These are phyloP conservation scores for Chaetoscypha palmicola DNA, from an alignment of 2,329 filamentous ascomycete genomes.

Conservation along the genomic window DNA sequence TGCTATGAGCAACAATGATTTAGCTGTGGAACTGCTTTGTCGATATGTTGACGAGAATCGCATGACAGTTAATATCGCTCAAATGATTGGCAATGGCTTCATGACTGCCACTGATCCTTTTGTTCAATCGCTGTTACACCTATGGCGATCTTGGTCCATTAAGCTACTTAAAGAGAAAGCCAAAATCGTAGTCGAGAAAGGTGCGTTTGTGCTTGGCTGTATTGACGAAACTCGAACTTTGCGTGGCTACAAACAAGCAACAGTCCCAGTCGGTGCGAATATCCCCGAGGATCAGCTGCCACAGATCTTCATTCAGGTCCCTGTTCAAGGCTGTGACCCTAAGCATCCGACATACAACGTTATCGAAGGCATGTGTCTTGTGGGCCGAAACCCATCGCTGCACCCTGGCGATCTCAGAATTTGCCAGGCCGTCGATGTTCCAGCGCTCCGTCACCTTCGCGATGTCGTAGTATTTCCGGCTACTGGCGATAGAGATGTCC, in stretches of 20 bases:
- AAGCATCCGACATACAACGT: slow-evolving; percentile 45
- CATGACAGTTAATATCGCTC: slow-evolving; percentile 65
- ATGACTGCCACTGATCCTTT: slow-evolving; percentile 72
- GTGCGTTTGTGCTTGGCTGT: slow-evolving; percentile 82
- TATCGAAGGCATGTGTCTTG: slow-evolving; percentile 69
- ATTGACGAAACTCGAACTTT: slow-evolving; percentile 77
- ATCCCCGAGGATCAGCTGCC: slow-evolving; percentile 49
- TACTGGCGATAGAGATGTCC: slow-evolving; percentile 73
- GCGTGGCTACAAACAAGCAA: slow-evolving; percentile 58
- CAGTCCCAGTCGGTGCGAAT: slow-evolving; percentile 31
- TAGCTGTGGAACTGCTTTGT: slow-evolving; percentile 61
- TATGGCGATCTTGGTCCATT: slow-evolving; percentile 86
- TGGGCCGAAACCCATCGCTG: slow-evolving; percentile 88
- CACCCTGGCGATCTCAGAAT: slow-evolving; percentile 89
- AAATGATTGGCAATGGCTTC: slow-evolving; percentile 75
- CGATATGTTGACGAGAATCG: slow-evolving; percentile 81
- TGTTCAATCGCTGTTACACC: slow-evolving; percentile 64
- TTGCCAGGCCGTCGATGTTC: slow-evolving; percentile 73
- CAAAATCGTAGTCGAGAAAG: slow-evolving; percentile 70
- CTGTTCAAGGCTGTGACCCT: slow-evolving; percentile 43
- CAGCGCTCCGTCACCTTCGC: slow-evolving; percentile 65
- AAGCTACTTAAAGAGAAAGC: slow-evolving; percentile 92
- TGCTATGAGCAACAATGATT: slow-evolving; percentile 58
- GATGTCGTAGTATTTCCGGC: slow-evolving; percentile 86
- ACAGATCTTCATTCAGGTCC: slow-evolving; percentile 84